phyloP scores from a whole-genome alignment of 441 rosid species.

The Biscutella auriculata region DNA sequence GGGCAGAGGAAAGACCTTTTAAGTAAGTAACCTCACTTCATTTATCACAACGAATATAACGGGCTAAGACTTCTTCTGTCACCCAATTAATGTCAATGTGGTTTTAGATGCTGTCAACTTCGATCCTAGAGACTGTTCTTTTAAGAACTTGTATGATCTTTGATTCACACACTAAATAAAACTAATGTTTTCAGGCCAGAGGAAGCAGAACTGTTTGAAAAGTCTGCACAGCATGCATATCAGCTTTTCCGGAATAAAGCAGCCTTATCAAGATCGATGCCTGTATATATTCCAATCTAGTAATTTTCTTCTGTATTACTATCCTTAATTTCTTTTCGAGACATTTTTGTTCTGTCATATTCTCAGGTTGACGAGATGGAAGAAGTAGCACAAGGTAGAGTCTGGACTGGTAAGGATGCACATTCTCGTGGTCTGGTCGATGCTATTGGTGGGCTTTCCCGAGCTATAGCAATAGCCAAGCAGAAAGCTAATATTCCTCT shows the following conservation, averaged over 20 bases:
- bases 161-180: neutral
- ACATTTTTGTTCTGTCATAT: neutral
- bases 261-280: constrained; percentile 79
- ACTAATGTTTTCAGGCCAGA: constrained; percentile 45
- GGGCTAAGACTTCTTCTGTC: neutral
- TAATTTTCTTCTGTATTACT: neutral
- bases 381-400: constrained; percentile 96
- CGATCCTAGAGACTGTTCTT: neutral
- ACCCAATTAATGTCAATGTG: neutral
- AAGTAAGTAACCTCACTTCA: constrained; percentile 35
- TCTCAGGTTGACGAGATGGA: constrained; percentile 83
- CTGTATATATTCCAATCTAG: constrained; percentile 30
- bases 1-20: constrained; percentile 77
- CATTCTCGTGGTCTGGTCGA: constrained; percentile 75
- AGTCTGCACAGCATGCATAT: constrained; percentile 73
- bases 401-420: constrained; percentile 94
- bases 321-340: neutral
- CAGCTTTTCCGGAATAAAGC: constrained; percentile 80
- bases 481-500: constrained; percentile 71
- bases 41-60: neutral
- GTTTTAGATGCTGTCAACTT: neutral
- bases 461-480: constrained; percentile 84
- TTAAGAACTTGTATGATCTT: neutral
- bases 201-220: constrained; percentile 81
- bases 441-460: constrained; percentile 79